Conservation (phyloP, 768 basidiomycete genomes). For the Lactarius sp. region DNA sequence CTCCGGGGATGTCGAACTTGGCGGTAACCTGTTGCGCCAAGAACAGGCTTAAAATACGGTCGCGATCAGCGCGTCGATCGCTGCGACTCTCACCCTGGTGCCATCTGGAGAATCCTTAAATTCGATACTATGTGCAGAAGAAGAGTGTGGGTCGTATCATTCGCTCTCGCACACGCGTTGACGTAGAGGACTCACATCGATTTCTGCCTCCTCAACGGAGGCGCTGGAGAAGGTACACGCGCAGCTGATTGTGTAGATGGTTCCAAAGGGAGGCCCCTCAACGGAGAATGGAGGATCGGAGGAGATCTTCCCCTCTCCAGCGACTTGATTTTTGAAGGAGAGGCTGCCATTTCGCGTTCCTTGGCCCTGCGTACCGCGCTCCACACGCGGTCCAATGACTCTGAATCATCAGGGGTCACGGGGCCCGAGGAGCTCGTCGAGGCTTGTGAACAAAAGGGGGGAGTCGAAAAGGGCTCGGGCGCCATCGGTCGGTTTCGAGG, state of each 20-base stretch:
- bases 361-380: conserved; percentile 59
- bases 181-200: conserved; percentile 49
- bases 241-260: conserved; percentile 11
- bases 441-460: conserved; percentile 19
- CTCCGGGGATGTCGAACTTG: conserved; percentile 64
- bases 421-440: conserved; percentile 26
- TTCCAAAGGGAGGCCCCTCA: conserved; percentile 5
- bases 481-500: conserved; percentile 25
- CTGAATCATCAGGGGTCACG: conserved; percentile 28
- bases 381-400: conserved; percentile 58
- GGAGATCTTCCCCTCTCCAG: conserved; percentile 41
- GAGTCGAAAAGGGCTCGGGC: conserved; percentile 27
- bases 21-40: conserved; percentile 45
- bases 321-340: conserved; percentile 66
- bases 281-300: conserved; percentile 13
- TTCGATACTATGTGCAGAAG: conserved; percentile 48
- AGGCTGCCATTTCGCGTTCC: conserved; percentile 59
- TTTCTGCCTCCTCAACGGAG: conserved; percentile 52
- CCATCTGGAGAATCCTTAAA: conserved; percentile 70
- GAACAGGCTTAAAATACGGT: conserved; percentile 1
- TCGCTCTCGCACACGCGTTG: background rate
- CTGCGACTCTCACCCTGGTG: conserved; percentile 39
- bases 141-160: background rate
- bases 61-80: conserved; percentile 25
- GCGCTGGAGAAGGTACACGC: conserved; percentile 21